Percentiles rank a stretch among this genome's conserved stretches.
Conservation (phyloP, 2,329 filamentous ascomycete genomes). For the Teratosphaeria viscida region DNA sequence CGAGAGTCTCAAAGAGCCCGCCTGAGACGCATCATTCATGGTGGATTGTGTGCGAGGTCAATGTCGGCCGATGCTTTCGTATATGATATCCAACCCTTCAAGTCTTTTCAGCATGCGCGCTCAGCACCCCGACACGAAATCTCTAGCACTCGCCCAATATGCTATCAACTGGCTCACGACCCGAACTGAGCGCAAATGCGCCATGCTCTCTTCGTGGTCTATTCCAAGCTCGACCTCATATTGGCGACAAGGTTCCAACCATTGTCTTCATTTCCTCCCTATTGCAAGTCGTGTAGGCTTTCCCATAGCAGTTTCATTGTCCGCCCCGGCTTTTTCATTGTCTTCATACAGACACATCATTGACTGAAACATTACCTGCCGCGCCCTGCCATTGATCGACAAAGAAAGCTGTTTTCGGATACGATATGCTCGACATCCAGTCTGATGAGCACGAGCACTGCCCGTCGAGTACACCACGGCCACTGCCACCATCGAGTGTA, state of each 20-base stretch:
- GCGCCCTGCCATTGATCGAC: neutral
- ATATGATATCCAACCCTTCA: neutral
- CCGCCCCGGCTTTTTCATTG: neutral
- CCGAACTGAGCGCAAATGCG: no score
- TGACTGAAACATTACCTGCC: neutral
- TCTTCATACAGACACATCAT: neutral
- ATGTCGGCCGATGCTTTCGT: neutral
- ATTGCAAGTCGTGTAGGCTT: neutral
- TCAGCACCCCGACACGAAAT: neutral
- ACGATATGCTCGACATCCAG: neutral
- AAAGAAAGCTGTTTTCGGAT: neutral
- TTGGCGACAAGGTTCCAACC: neutral
- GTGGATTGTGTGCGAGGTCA: neutral
- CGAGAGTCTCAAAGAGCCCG: conserved; percentile 7
- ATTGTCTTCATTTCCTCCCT: neutral
- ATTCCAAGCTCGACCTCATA: neutral
- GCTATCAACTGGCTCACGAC: neutral
- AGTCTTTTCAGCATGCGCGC: neutral
- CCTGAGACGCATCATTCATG: neutral
- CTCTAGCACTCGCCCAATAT: neutral
- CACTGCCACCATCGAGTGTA: neutral
- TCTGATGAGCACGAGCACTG: neutral
- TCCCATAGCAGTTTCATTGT: neutral
- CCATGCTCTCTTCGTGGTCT: neutral
- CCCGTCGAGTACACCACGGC: neutral